Conservation (phyloP, 805 yeast species). For the Candida montana region DNA sequence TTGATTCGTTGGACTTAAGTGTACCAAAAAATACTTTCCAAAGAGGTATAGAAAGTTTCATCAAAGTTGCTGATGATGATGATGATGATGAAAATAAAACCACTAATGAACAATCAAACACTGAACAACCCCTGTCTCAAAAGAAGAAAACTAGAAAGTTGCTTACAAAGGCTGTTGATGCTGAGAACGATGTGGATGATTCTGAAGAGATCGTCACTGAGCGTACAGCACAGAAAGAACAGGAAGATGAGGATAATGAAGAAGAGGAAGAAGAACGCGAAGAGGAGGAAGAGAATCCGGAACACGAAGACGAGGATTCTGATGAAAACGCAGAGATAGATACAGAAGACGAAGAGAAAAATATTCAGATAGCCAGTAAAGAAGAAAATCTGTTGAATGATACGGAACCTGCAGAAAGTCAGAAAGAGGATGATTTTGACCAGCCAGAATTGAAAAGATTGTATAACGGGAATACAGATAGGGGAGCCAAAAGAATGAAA, state of each 20-base stretch:
- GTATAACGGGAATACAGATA: too few relatives aligned
- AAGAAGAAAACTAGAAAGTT: too few relatives aligned
- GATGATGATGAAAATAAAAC: neutral
- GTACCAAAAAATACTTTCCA: slow-evolving; percentile 24
- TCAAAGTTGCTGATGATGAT: slow-evolving; percentile 2
- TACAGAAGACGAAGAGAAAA: neutral
- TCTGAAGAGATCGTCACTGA: neutral
- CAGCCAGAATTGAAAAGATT: too few relatives aligned
- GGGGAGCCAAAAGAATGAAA: too few relatives aligned
- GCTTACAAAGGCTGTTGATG: too few relatives aligned
- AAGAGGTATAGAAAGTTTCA: slow-evolving; percentile 5
- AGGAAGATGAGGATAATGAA: slow-evolving; percentile 1
- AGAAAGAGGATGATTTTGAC: too few relatives aligned
- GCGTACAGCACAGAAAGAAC: too few relatives aligned
- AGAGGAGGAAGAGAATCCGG: slow-evolving; percentile 1
- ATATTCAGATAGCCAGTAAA: neutral
- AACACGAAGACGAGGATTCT: neutral
- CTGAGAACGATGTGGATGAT: neutral
- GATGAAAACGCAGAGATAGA: neutral
- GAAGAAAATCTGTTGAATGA: too few relatives aligned
- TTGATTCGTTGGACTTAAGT: slow-evolving; percentile 32
- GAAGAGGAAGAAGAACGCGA: slow-evolving; percentile 8
- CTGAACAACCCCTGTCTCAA: too few relatives aligned
- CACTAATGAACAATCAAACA: too few relatives aligned
- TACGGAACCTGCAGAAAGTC: too few relatives aligned